Percentiles rank a stretch among this genome's conserved stretches.
Conservation (phyloP, 2,329 filamentous ascomycete species). For the Neoarthrinium moseri region DNA sequence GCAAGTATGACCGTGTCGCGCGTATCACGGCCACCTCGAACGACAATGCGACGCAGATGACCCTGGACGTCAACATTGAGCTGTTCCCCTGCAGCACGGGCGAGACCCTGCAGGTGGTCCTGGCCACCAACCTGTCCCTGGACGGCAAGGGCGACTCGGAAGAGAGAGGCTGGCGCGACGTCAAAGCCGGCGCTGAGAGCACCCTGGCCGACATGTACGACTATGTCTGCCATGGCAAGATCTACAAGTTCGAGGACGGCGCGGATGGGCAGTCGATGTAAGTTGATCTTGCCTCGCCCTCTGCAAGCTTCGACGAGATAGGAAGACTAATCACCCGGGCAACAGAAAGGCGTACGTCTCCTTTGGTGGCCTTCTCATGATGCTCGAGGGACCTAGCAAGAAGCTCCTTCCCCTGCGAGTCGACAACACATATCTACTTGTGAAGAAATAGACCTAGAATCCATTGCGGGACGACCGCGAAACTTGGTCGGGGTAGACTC, state of each 20-base stretch:
- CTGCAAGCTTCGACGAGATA: too few relatives aligned
- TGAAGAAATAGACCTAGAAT: constrained; percentile 76
- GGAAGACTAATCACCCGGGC: too few relatives aligned
- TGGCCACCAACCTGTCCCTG: constrained; percentile 82
- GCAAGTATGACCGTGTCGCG: constrained; percentile 94
- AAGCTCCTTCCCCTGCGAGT: constrained; percentile 90
- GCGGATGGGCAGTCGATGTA: constrained; percentile 82
- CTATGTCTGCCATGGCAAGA: constrained; percentile 86
- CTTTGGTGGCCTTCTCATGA: constrained; percentile 88
- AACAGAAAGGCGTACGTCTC: constrained; percentile 90
- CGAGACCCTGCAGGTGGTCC: constrained; percentile 75
- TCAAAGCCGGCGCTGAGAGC: constrained; percentile 47
- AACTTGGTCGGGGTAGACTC: too few relatives aligned
- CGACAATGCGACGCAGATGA: constrained; percentile 74
- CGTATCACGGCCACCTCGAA: constrained; percentile 76
- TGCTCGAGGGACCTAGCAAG: constrained; percentile 90
- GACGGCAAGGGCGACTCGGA: constrained; percentile 59
- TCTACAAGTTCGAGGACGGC: constrained; percentile 83
- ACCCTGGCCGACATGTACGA: constrained; percentile 78
- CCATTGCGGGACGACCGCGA: too few relatives aligned
- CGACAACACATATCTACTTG: constrained; percentile 88
- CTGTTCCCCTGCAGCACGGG: constrained; percentile 76
- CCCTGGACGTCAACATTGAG: constrained; percentile 91
- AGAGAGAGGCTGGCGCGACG: constrained; percentile 78
- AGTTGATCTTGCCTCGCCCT: constrained; percentile 33